Percentiles rank a stretch among this genome's conserved stretches.
Conservation (phyloP, 306 rosid species). For the Arachis hypogaea region DNA sequence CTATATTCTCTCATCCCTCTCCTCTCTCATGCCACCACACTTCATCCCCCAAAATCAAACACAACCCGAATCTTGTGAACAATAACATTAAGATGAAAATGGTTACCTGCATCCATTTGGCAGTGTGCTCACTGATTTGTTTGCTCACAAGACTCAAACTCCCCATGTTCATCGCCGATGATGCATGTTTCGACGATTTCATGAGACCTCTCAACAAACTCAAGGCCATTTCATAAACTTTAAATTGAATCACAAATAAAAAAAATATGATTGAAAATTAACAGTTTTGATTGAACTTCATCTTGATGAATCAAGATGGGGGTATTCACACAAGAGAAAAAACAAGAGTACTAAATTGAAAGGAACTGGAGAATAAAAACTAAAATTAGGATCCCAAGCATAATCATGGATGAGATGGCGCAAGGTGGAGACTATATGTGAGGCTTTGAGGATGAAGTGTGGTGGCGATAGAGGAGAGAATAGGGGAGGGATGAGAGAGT, state of each 20-base stretch:
- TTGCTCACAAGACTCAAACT: constrained; percentile 57
- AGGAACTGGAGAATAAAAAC: no score
- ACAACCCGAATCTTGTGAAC: background rate
- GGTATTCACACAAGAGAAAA: background rate
- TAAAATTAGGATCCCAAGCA: no score
- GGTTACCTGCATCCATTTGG: constrained; percentile 87
- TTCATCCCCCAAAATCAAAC: background rate
- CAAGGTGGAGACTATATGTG: no score
- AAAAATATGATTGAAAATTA: background rate
- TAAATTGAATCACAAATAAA: constrained; percentile 15
- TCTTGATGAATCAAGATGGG: constrained; percentile 27
- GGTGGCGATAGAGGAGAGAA: no score
- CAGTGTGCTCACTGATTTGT: constrained; percentile 71
- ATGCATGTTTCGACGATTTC: constrained; percentile 43
- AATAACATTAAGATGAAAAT: background rate
- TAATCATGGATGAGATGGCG: no score
- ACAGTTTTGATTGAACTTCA: constrained; percentile 21
- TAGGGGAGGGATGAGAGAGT: no score
- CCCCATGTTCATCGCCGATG: constrained; percentile 51
- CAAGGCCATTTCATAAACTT: constrained; percentile 66
- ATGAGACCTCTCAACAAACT: constrained; percentile 65
- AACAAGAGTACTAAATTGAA: no score
- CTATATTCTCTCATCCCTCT: no score
- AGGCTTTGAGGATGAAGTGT: no score
- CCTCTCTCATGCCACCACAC: no score